These are phyloP conservation scores for Penicillium atrosanguineum DNA, from an alignment of 495 filamentous ascomycete species.

Conservation along the genomic window DNA sequence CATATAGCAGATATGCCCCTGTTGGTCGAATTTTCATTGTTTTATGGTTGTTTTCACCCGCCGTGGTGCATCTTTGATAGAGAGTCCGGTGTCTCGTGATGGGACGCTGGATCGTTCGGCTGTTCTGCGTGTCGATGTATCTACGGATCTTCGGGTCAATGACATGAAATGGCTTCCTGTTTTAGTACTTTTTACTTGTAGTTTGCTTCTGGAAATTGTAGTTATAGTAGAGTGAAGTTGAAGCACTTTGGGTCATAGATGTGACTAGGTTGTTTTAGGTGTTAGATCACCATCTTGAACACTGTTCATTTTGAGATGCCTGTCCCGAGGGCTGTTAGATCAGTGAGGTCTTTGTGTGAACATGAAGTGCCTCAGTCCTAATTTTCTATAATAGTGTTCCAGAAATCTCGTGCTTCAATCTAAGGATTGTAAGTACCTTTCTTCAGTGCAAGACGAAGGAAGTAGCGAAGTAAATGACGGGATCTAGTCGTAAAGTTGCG, in stretches of 20 bases:
- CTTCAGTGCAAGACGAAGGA: neutral
- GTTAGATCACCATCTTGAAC: neutral
- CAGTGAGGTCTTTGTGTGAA: neutral
- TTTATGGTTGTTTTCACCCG: conserved; percentile 9
- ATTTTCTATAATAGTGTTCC: neutral
- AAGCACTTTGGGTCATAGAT: neutral
- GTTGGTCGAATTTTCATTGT: conserved; percentile 9
- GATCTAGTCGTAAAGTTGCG: neutral
- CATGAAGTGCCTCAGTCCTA: neutral
- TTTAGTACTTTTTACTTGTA: neutral
- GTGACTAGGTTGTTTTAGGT: neutral
- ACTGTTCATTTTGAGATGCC: neutral
- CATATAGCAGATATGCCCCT: neutral
- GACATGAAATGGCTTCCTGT: conserved; percentile 3
- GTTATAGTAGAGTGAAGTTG: neutral
- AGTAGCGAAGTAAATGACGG: neutral
- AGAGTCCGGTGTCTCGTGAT: conserved; percentile 10
- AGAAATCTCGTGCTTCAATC: neutral
- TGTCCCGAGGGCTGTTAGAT: neutral
- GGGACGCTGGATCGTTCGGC: conserved; percentile 2
- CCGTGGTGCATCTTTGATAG: conserved; percentile 18
- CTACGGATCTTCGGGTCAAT: conserved; percentile 1
- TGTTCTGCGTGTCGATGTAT: conserved; percentile 11
- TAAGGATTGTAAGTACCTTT: neutral
- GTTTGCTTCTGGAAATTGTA: neutral